Evolutionary conservation across 495 filamentous ascomycete genomes (phyloP).

Genomic region (Penicillium dipodomyicola): DNA sequence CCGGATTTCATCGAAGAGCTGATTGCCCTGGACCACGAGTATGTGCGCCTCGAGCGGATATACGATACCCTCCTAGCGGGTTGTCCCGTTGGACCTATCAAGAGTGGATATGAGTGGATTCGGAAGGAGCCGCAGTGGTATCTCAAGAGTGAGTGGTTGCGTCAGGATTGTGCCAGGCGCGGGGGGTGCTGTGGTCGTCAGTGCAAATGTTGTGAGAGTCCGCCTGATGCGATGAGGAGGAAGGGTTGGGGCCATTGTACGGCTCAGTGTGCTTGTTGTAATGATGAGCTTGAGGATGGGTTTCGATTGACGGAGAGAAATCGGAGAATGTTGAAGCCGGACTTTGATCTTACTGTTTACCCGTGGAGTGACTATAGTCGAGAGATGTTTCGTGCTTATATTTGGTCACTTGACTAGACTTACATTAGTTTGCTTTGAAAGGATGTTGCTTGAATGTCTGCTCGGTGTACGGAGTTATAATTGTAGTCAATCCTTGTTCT

Average conservation of each 20-base stretch:
- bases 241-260: constrained; percentile 16
- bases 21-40: constrained; percentile 5
- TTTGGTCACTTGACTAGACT: constrained; percentile 2
- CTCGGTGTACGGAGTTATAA: background rate
- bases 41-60: background rate
- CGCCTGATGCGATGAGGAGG: background rate
- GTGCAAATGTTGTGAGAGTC: constrained; percentile 5
- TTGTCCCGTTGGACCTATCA: constrained; percentile 4
- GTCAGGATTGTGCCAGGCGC: constrained; percentile 5
- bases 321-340: constrained; percentile 2
- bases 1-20: constrained; percentile 4
- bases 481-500: background rate
- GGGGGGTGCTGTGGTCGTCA: constrained; percentile 13
- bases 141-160: constrained; percentile 8
- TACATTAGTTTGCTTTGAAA: background rate
- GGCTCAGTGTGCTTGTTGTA: constrained; percentile 9
- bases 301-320: background rate
- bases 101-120: constrained; percentile 7
- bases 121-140: constrained; percentile 6
- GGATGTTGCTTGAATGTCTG: background rate
- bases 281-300: background rate
- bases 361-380: constrained; percentile 11
- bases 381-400: constrained; percentile 8
- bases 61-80: background rate
- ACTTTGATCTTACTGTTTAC: constrained; percentile 6